Evolutionary conservation across 1,139 yeast species (phyloP), one percentile per base, ranked within the genome.

Genomic region (Geotrichum klebahnii): DNA sequence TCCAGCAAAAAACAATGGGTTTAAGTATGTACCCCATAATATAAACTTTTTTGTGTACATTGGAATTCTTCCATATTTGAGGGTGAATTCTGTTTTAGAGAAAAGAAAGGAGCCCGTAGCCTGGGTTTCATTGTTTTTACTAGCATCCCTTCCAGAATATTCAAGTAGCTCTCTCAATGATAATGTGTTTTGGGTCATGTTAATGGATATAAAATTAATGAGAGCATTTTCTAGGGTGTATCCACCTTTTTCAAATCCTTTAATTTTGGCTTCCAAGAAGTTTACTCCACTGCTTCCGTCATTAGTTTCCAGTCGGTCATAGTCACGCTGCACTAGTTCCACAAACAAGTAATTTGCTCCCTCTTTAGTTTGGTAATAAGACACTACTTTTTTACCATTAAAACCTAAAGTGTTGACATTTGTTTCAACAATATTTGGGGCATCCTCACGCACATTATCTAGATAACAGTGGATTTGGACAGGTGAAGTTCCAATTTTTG

Each of bases 321-420:
- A 19, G 17, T 5, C 20, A 6, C 38, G 37, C 38, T 42, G 31
- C 16, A 42, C 29, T 1, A 32, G 31, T 14, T 42, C 45, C 17
- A 42, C 38, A 28, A 42, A 42, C 5, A 42, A n/a, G n/a, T 42
- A 42, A 22, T 42, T 42, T 20, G 38, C 45, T 29, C 38, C 45
- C 14, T 42, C 38, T 3, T 19, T 19, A 6, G 45, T 42, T 22
- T 42, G 38, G 14, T 10, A 42, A 14, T 20, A 42, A 2, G 45
- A 32, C 3, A 20, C 38, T 14, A 42, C 22, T 22, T 9, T 42
- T 12, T 22, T 3, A 14, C 45, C 38, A 5, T 6, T 12, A 2
- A 23, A 10, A 5, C 45, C 45, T n/a, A 32, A 10, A 4, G 45
- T 32, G 22, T 23, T 32, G 4, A 16, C 12, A 10, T 19, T 32